Percentiles rank a stretch among this genome's conserved stretches.
Conservation (phyloP, 495 filamentous ascomycete genomes). For the Talaromyces liani region DNA sequence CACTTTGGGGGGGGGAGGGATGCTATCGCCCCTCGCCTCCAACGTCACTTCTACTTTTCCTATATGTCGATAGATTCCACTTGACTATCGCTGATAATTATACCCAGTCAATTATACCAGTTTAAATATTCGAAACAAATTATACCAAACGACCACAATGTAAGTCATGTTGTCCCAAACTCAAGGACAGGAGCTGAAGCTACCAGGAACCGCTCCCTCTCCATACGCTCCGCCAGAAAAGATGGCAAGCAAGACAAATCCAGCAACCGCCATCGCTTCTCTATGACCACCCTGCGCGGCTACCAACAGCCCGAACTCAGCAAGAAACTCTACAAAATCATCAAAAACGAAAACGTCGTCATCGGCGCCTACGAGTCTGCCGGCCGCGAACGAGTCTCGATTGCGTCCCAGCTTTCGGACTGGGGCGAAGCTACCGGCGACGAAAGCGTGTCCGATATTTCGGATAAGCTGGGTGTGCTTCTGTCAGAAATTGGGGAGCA, state of each 20-base stretch:
- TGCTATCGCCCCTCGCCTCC: neutral
- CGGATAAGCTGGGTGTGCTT: constrained; percentile 90
- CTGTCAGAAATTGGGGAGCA: constrained; percentile 86
- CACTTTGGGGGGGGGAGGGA: neutral
- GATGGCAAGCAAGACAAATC: constrained; percentile 24
- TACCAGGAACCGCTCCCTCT: constrained; percentile 52
- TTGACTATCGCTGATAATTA: neutral
- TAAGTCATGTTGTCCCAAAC: neutral
- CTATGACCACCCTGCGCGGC: constrained; percentile 72
- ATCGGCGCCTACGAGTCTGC: constrained; percentile 79
- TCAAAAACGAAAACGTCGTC: constrained; percentile 84
- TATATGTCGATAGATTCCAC: neutral
- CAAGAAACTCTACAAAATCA: constrained; percentile 76
- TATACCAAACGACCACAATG: neutral
- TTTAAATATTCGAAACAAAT: neutral
- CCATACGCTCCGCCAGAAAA: constrained; percentile 48
- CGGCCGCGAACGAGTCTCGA: constrained; percentile 67
- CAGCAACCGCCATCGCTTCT: constrained; percentile 56
- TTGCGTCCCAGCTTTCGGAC: constrained; percentile 87
- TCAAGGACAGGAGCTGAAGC: neutral
- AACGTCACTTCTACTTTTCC: neutral
- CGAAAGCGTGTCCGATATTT: constrained; percentile 77
- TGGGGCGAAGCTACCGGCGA: constrained; percentile 91
- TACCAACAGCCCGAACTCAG: constrained; percentile 76
- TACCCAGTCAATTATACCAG: neutral